Evolutionary conservation across 2,329 filamentous ascomycete genomes (phyloP).

Genomic region (Phaeosphaeria sp.): DNA sequence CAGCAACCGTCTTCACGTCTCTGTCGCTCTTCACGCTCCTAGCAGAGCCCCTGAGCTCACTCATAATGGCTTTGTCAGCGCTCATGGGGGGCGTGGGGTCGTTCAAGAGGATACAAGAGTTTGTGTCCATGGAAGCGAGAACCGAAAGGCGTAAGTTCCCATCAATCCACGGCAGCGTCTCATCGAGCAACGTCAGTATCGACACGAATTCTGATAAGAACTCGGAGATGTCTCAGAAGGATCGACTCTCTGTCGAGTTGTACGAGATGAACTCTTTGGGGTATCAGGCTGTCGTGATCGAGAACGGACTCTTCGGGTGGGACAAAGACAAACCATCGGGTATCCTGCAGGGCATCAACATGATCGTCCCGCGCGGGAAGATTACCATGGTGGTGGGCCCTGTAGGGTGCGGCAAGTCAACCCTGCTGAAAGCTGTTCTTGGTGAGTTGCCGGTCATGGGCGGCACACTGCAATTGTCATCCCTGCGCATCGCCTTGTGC

Average conservation of each 20-base stretch:
- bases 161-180: slow-evolving; percentile 21
- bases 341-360: slow-evolving; percentile 50
- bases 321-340: slow-evolving; percentile 48
- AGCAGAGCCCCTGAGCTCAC: slow-evolving; percentile 53
- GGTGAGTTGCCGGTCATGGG: slow-evolving; percentile 42
- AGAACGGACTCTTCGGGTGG: slow-evolving; percentile 58
- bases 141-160: slow-evolving; percentile 31
- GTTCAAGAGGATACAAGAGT: slow-evolving; percentile 56
- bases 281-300: slow-evolving; percentile 47
- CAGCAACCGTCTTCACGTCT: slow-evolving; percentile 54
- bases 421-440: slow-evolving; percentile 48
- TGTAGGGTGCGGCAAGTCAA: slow-evolving; percentile 61
- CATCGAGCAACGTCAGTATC: slow-evolving; percentile 18
- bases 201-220: slow-evolving; percentile 33
- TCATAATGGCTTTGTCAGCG: slow-evolving; percentile 54
- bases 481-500: slow-evolving; percentile 44
- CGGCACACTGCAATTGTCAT: slow-evolving; percentile 39
- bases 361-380: slow-evolving; percentile 51
- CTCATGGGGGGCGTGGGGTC: slow-evolving; percentile 55
- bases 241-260: slow-evolving; percentile 24
- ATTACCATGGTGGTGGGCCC: slow-evolving; percentile 59
- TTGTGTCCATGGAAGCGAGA: slow-evolving; percentile 42
- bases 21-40: slow-evolving; percentile 56
- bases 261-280: slow-evolving; percentile 26
- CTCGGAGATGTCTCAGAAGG: slow-evolving; percentile 33